Evolutionary conservation across 2,329 filamentous ascomycete species (phyloP), one percentile per base, ranked within the genome.

Genomic region (Grosmannia serpens): DNA sequence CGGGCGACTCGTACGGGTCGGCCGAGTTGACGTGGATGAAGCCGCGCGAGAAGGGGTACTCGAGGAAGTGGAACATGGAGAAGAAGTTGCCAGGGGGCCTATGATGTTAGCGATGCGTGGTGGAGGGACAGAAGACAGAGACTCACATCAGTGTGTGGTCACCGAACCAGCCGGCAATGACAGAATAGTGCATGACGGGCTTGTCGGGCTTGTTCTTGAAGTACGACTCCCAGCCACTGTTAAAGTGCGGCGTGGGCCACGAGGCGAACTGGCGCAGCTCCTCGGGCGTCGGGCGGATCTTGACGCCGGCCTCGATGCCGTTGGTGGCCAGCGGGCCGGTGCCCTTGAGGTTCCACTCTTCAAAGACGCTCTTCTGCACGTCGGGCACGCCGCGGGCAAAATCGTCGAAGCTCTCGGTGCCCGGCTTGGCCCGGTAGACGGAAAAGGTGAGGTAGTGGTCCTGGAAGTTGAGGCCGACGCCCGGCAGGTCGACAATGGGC

Each of bases 181-280:
- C 82, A 1, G 80, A 86, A 73, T 91, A 91, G 68, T 91, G 88
- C 88, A 91, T 91, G 50, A 91, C 87, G 0, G 88, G 88, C 77
- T 91, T 91, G 71, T 91, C 87, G 1, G 87, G 87, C 75, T 91
- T 91, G 68, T 91, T 73, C 75, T 89, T 87, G 72, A 91, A 92
- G 74, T 92, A 91, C 57, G 81, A 85, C 65, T 91, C 83, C 87
- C 87, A 92, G 2, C 87, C 87, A 8, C 81, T 79, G 52, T 78
- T 79, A 75, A 92, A 92, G 57, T 89, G 84, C 13, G 83, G 82
- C 53, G 83, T 89, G 0, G 88, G 87, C 86, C 88, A 89, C 8
- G 70, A 78, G 68, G 86, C 83, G 70, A 91, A 87, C 65, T 84
- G 75, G 55, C 79, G 76, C 22, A 89, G 76, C 66, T 91, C 88